Conservation (phyloP, 805 yeast genomes). For the Wickerhamiella occidentalis region DNA sequence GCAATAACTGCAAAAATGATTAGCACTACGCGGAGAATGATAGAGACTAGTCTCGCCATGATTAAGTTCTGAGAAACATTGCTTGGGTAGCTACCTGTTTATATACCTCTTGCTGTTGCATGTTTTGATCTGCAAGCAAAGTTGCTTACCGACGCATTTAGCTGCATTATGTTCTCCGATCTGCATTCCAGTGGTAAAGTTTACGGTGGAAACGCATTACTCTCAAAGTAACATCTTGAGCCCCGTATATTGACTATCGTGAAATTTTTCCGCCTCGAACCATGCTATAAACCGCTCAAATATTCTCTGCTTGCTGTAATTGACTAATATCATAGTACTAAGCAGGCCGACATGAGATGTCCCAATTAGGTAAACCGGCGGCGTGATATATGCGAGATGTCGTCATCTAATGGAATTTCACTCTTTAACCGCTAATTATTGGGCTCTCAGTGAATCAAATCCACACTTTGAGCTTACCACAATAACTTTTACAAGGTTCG, state of each 20-base stretch:
- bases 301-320: not conserved
- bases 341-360: slow-evolving; percentile 9
- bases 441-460: too few species aligned
- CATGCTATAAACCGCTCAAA: not conserved
- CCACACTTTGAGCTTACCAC: not conserved
- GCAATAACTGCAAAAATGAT: slow-evolving; percentile 64
- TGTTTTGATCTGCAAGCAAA: slow-evolving; percentile 15
- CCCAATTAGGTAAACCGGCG: slow-evolving; percentile 10
- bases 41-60: slow-evolving; percentile 60
- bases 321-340: not conserved
- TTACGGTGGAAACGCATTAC: not conserved
- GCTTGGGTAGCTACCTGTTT: slow-evolving; percentile 1
- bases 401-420: not conserved
- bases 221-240: not conserved
- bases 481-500: too few species aligned
- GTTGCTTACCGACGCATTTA: slow-evolving; percentile 9
- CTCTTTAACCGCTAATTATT: not conserved
- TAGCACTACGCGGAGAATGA: slow-evolving; percentile 60
- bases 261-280: not conserved
- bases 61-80: slow-evolving; percentile 1
- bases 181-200: slow-evolving; percentile 3
- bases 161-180: slow-evolving; percentile 8
- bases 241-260: not conserved
- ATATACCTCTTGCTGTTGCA: slow-evolving; percentile 11
- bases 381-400: slow-evolving; percentile 7